A percentile compares a stretch with the other conserved stretches of the same genome.
Evolutionary conservation across 1,284 basidiomycete species (phyloP).

Genomic region (Violaceomyces palustris): DNA sequence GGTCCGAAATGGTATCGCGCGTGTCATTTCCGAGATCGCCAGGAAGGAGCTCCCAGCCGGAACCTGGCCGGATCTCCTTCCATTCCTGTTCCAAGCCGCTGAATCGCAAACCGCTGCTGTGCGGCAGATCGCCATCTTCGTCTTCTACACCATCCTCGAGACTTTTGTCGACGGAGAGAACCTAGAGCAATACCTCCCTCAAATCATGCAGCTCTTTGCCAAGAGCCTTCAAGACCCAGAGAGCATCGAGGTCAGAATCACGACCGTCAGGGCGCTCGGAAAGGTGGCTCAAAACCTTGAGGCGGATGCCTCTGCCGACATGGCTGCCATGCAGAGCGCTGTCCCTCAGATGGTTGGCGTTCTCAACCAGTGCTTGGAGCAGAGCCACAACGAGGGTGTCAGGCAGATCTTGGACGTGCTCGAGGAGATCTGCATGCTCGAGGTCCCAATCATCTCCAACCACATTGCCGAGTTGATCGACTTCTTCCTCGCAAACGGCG

Average conservation of each 20-base stretch:
- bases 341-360: conserved; percentile 87
- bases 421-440: conserved; percentile 85
- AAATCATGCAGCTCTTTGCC: conserved; percentile 77
- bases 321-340: conserved; percentile 85
- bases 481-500: conserved; percentile 81
- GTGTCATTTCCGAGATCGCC: conserved; percentile 89
- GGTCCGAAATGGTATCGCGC: conserved; percentile 70
- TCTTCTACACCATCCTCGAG: conserved; percentile 87
- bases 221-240: conserved; percentile 78
- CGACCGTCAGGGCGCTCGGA: conserved; percentile 76
- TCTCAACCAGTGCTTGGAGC: conserved; percentile 78
- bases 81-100: conserved; percentile 78
- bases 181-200: conserved; percentile 71
- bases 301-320: conserved; percentile 75
- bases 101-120: conserved; percentile 67
- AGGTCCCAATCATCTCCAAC: conserved; percentile 84
- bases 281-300: conserved; percentile 92
- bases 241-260: conserved; percentile 84
- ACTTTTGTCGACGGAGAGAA: conserved; percentile 72
- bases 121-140: conserved; percentile 85
- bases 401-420: conserved; percentile 91
- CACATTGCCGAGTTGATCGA: conserved; percentile 82
- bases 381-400: conserved; percentile 73
- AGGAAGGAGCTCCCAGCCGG: conserved; percentile 76
- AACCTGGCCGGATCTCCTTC: conserved; percentile 82